phyloP scores from a whole-genome alignment of 2,329 filamentous ascomycete genomes.

The Cladosporium sp. region DNA sequence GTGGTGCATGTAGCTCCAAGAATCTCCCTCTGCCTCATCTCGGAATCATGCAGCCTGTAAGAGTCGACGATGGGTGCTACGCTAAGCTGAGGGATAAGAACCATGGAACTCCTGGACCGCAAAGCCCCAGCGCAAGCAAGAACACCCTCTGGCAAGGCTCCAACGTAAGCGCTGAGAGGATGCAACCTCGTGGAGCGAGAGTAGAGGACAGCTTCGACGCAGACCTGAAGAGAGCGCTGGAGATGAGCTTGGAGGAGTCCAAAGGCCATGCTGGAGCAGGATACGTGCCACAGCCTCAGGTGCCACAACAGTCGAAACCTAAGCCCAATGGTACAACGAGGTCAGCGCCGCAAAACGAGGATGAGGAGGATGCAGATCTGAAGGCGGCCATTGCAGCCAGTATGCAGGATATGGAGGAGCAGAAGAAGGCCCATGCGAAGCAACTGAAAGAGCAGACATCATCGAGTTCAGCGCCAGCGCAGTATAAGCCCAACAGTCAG shows the following conservation, averaged over 20 bases:
- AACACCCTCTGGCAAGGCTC: slow-evolving; percentile 62
- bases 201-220: slow-evolving; percentile 92
- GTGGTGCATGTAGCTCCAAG: slow-evolving; percentile 91
- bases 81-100: slow-evolving; percentile 79
- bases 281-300: slow-evolving; percentile 58
- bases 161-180: slow-evolving; percentile 43
- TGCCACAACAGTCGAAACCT: slow-evolving; percentile 26
- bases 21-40: slow-evolving; percentile 84
- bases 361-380: slow-evolving; percentile 89
- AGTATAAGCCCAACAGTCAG: slow-evolving; percentile 76
- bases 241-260: slow-evolving; percentile 96
- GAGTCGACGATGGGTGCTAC: slow-evolving; percentile 95
- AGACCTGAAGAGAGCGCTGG: slow-evolving; percentile 86
- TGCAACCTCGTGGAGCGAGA: slow-evolving; percentile 88
- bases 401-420: slow-evolving; percentile 94
- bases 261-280: slow-evolving; percentile 69
- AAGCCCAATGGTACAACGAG: slow-evolving; percentile 23
- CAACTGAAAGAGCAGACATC: slow-evolving; percentile 71
- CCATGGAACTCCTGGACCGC: slow-evolving; percentile 22
- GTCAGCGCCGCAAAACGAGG: slow-evolving; percentile 44
- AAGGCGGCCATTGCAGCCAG: slow-evolving; percentile 96
- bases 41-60: slow-evolving; percentile 84
- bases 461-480: slow-evolving; percentile 46
- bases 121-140: slow-evolving; percentile 30
- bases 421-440: slow-evolving; percentile 87